Percentiles rank a stretch among this genome's conserved stretches.
These are phyloP conservation scores for Fusarium armeniacum DNA, from an alignment of 2,329 filamentous ascomycete genomes.

Conservation along the genomic window DNA sequence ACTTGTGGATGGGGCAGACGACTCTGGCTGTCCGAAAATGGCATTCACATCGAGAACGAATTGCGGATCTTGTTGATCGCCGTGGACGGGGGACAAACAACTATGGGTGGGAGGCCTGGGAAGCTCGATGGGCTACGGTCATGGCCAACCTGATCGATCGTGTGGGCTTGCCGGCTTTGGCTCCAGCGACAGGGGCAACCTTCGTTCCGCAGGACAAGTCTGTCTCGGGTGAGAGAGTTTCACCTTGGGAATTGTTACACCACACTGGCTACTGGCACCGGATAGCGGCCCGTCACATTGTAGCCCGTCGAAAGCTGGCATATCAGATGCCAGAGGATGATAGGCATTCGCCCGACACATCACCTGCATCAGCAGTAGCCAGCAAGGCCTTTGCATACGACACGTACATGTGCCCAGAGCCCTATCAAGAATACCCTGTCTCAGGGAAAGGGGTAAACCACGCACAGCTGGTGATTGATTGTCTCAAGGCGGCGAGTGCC, in stretches of 20 bases:
- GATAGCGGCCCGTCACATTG: constrained; percentile 69
- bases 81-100: constrained; percentile 87
- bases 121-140: constrained; percentile 77
- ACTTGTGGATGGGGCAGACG: constrained; percentile 84
- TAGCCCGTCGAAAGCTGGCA: constrained; percentile 67
- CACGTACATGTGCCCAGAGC: constrained; percentile 75
- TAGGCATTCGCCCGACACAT: constrained; percentile 64
- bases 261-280: constrained; percentile 78
- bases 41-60: constrained; percentile 80
- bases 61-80: constrained; percentile 83
- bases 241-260: constrained; percentile 75
- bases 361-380: constrained; percentile 61
- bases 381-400: constrained; percentile 72
- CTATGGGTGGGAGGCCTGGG: constrained; percentile 96
- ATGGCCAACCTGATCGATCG: constrained; percentile 74
- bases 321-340: constrained; percentile 71
- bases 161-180: constrained; percentile 65
- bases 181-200: constrained; percentile 59
- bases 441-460: constrained; percentile 67
- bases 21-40: constrained; percentile 85
- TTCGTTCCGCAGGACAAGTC: constrained; percentile 72
- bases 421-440: constrained; percentile 71
- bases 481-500: constrained; percentile 63
- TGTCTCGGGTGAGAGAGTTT: constrained; percentile 68
- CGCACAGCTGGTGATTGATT: constrained; percentile 67